These are phyloP conservation scores for Ogataea nakhonphanomensis DNA, from an alignment of 805 yeast species.

Conservation along the genomic window DNA sequence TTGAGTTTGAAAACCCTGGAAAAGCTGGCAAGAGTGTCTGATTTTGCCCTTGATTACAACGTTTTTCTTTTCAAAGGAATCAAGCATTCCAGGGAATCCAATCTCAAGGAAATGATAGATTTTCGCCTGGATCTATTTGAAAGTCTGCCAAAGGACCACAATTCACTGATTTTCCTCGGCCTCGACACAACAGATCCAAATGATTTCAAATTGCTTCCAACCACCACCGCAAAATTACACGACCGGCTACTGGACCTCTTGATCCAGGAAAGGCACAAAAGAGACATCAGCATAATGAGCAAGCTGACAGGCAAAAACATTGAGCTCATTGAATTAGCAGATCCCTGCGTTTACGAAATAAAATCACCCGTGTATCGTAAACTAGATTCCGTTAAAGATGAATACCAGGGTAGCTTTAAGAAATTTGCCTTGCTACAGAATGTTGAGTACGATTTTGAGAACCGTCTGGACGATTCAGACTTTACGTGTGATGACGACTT, in stretches of 20 bases:
- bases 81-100: constrained; percentile 18
- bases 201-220: constrained; percentile 14
- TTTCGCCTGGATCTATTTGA: constrained; percentile 23
- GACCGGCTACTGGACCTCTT: constrained; percentile 32
- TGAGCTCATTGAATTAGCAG: constrained; percentile 22
- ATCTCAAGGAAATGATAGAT: constrained; percentile 20
- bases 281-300: constrained; percentile 31
- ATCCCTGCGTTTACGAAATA: constrained; percentile 33
- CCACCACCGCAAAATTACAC: constrained; percentile 34
- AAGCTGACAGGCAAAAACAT: constrained; percentile 20
- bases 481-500: constrained; percentile 29
- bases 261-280: constrained; percentile 35
- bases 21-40: constrained; percentile 29
- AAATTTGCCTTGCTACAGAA: constrained; percentile 35
- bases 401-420: constrained; percentile 27
- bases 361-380: constrained; percentile 31
- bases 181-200: constrained; percentile 13
- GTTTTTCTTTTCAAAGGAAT: constrained; percentile 36
- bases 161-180: constrained; percentile 23
- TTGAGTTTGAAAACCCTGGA: constrained; percentile 15
- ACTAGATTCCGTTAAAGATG: constrained; percentile 19
- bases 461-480: constrained; percentile 24
- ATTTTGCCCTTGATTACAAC: constrained; percentile 38
- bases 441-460: constrained; percentile 36
- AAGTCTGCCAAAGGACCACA: constrained; percentile 25